A percentile compares a stretch with the other conserved stretches of the same genome.
Evolutionary conservation across 164 flowering plant species (phyloP).

Genomic region (grape (Vitis vinifera)): DNA sequence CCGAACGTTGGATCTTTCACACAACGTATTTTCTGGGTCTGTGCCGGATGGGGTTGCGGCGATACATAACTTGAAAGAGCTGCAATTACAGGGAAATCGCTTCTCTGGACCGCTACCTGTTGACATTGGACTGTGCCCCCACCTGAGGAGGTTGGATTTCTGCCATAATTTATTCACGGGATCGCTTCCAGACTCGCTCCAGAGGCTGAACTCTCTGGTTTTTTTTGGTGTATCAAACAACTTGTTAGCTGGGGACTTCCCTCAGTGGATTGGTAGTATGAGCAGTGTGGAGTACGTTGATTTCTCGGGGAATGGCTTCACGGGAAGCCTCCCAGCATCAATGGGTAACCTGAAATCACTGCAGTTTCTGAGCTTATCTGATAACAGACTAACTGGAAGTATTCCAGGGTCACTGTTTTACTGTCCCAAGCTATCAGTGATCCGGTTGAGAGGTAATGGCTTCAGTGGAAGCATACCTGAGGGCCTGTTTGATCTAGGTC

Average conservation of each 20-base stretch:
- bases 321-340: constrained; percentile 57
- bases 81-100: constrained; percentile 50
- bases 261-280: constrained; percentile 65
- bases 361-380: constrained; percentile 43
- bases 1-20: constrained; percentile 67
- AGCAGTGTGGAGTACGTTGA: constrained; percentile 53
- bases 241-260: constrained; percentile 53
- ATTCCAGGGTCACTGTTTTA: constrained; percentile 51
- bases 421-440: constrained; percentile 43
- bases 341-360: constrained; percentile 60
- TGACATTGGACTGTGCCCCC: constrained; percentile 76
- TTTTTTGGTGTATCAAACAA: constrained; percentile 50
- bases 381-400: constrained; percentile 53
- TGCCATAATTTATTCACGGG: constrained; percentile 60
- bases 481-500: constrained; percentile 61
- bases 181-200: constrained; percentile 51
- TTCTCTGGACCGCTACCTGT: constrained; percentile 66
- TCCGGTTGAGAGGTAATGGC: constrained; percentile 50
- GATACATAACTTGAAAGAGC: constrained; percentile 64
- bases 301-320: constrained; percentile 53
- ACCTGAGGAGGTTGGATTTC: constrained; percentile 53
- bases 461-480: constrained; percentile 76
- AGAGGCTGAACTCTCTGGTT: constrained; percentile 37
- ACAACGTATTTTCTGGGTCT: constrained; percentile 58
- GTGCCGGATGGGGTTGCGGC: constrained; percentile 51